These are phyloP conservation scores for Agrostemma githago DNA, from an alignment of 148 eudicot species.

Conservation along the genomic window DNA sequence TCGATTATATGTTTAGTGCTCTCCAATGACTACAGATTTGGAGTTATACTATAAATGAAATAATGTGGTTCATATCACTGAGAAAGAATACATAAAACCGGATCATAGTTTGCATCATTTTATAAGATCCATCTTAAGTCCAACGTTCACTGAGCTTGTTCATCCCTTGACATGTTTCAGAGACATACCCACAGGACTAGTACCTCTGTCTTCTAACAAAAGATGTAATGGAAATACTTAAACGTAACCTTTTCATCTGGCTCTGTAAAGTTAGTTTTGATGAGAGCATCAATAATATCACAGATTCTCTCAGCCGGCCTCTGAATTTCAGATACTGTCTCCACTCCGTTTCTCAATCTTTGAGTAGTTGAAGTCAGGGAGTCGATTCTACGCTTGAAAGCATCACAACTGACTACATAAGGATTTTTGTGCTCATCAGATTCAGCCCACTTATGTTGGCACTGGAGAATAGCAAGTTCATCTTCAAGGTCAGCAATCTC, in stretches of 20 bases:
- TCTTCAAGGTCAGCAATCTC: slow-evolving; percentile 66
- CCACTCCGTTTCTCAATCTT: slow-evolving; percentile 28
- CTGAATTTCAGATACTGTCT: slow-evolving; percentile 15
- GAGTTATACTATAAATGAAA: not conserved
- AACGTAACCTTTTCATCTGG: slow-evolving; percentile 39
- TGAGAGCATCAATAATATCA: slow-evolving; percentile 40
- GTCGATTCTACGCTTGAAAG: slow-evolving; percentile 41
- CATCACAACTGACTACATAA: slow-evolving; percentile 36
- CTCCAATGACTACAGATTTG: not conserved
- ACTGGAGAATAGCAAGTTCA: slow-evolving; percentile 46
- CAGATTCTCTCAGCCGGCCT: slow-evolving; percentile 43
- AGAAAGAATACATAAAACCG: slow-evolving; percentile 6
- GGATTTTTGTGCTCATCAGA: slow-evolving; percentile 31
- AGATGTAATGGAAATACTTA: no score
- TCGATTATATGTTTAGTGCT: not conserved
- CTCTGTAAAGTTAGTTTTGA: slow-evolving; percentile 25
- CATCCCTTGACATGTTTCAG: not conserved
- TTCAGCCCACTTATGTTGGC: slow-evolving; percentile 53
- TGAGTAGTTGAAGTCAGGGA: slow-evolving; percentile 32
- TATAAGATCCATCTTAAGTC: not conserved
- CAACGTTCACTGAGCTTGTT: not conserved
- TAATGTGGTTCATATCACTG: not conserved
- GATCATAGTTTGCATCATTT: not conserved
- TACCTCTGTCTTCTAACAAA: not conserved
- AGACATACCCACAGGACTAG: not conserved